phyloP scores from a whole-genome alignment of 83 land plant genomes.

The Picea abies region DNA sequence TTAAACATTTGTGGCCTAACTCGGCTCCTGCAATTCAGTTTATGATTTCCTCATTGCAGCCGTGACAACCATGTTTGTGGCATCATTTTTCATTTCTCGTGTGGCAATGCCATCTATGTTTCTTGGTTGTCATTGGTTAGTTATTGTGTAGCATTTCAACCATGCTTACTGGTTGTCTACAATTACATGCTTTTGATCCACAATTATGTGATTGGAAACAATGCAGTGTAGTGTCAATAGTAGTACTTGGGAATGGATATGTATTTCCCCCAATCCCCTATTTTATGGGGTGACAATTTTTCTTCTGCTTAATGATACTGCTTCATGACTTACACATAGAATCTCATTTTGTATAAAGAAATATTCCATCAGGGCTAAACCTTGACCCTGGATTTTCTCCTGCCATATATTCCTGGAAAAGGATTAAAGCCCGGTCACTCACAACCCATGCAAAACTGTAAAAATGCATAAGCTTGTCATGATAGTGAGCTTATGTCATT shows the following conservation, averaged over 20 bases:
- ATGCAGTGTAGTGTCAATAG: not conserved
- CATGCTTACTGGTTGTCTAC: too few species aligned
- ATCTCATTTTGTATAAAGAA: not conserved
- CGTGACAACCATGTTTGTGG: too few species aligned
- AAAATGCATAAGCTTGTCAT: conserved; percentile 2
- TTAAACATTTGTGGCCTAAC: too few species aligned
- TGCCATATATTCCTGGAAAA: not conserved
- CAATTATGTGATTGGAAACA: too few species aligned
- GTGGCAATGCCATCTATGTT: too few species aligned
- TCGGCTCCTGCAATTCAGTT: too few species aligned
- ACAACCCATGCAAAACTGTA: not conserved
- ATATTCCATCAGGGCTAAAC: not conserved
- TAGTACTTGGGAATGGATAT: not conserved
- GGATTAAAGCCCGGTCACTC: not conserved
- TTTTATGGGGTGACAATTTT: not conserved
- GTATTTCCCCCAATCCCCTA: not conserved
- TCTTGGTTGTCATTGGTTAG: too few species aligned
- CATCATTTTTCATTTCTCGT: too few species aligned
- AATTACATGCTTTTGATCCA: too few species aligned
- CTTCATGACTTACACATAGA: not conserved
- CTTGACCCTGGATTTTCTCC: not conserved
- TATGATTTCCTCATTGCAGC: too few species aligned
- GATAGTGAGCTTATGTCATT: not conserved
- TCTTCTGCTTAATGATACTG: not conserved
- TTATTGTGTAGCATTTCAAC: too few species aligned